Conservation (phyloP, 345 rosid genomes). For the Syzygium oleosum region DNA sequence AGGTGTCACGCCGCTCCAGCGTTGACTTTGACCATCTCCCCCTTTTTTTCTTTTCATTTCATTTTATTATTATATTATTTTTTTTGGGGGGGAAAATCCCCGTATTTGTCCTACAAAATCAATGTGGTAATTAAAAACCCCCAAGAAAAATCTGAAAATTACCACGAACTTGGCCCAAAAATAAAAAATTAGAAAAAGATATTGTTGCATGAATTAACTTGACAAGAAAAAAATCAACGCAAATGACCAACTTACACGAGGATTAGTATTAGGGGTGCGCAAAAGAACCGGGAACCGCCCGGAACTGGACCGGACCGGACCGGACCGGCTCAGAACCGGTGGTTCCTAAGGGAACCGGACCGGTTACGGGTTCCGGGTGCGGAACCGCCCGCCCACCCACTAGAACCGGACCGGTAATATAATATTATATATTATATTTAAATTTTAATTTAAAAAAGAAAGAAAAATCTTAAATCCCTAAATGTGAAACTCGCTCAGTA, state of each 20-base stretch:
- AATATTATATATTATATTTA: too few species aligned
- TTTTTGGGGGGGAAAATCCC: too few species aligned
- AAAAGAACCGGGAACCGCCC: too few species aligned
- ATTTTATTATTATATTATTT: not conserved
- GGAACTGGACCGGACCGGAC: rapidly evolving
- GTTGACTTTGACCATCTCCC: not conserved
- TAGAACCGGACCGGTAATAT: too few species aligned
- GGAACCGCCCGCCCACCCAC: too few species aligned
- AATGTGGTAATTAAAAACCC: not conserved
- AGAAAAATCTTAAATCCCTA: too few species aligned
- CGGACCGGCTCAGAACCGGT: too few species aligned
- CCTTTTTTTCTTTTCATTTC: not conserved
- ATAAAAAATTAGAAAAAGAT: not conserved
- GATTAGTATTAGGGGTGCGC: too few species aligned
- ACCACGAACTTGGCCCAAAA: not conserved
- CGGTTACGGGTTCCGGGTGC: too few species aligned
- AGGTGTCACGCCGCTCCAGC: not conserved
- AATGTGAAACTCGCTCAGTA: too few species aligned
- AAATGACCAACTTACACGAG: not conserved
- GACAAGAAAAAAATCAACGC: not conserved
- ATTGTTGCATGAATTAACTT: not conserved
- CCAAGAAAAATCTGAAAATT: not conserved
- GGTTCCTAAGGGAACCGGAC: too few species aligned
- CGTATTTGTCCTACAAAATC: not conserved
- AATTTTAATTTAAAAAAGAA: too few species aligned